These are phyloP conservation scores for Moniliella sp. DNA, from an alignment of 1,284 basidiomycete genomes.

Conservation along the genomic window DNA sequence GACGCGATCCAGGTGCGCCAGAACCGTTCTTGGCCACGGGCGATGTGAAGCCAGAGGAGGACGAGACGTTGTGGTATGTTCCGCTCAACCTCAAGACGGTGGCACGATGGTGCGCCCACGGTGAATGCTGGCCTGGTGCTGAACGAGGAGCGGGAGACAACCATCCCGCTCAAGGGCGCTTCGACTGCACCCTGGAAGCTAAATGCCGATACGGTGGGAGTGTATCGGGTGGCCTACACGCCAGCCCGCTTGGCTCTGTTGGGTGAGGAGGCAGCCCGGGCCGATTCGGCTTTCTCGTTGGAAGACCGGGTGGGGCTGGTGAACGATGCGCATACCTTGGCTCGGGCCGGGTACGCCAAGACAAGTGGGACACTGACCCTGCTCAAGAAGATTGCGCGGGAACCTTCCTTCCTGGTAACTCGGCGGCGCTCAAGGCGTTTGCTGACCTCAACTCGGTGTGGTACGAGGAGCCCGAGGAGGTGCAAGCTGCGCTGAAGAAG, in stretches of 20 bases:
- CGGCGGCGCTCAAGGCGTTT: constrained; percentile 9
- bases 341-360: constrained; percentile 55
- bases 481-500: constrained; percentile 35
- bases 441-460: constrained; percentile 41
- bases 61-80: constrained; percentile 70
- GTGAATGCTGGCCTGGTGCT: constrained; percentile 51
- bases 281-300: constrained; percentile 48
- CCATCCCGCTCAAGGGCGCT: constrained; percentile 45
- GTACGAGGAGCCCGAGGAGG: constrained; percentile 56
- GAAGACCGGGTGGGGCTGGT: constrained; percentile 71
- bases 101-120: constrained; percentile 42
- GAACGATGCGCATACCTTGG: constrained; percentile 56
- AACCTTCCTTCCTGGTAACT: constrained; percentile 21
- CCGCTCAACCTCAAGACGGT: constrained; percentile 57
- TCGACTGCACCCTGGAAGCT: constrained; percentile 50
- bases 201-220: constrained; percentile 68
- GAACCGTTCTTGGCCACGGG: constrained; percentile 82
- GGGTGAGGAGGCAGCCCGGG: constrained; percentile 52
- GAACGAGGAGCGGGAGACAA: constrained; percentile 45
- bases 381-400: constrained; percentile 45
- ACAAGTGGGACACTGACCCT: constrained; percentile 56
- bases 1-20: constrained; percentile 43
- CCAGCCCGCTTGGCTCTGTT: constrained; percentile 58
- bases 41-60: constrained; percentile 47
- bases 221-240: constrained; percentile 73